Evolutionary conservation across 352 stramenopile genomes (phyloP), one percentile per base, ranked within the genome.

Genomic region (Phytophthora syringae): DNA sequence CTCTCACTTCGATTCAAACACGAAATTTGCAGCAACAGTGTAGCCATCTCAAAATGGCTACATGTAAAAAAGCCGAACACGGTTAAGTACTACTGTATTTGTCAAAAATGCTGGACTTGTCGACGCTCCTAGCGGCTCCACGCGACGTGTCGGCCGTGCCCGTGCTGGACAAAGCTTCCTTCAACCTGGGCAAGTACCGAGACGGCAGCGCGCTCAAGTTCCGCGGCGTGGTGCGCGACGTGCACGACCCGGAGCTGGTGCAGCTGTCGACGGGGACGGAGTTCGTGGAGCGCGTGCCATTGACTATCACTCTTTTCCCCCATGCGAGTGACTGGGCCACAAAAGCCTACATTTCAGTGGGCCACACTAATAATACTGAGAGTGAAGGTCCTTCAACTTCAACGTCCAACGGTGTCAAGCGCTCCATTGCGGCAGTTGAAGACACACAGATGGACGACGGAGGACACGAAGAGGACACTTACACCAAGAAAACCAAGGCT

Each of bases 211-310:
- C 88, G 54, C 73, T 93, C 52, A 74, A 75, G 34, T 89, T 91
- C 59, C 85, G 83, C 45, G 85, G 85, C 28, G 76, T 92, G 28
- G 70, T 93, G n/a, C 68, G 77, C 45, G 83, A 92, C 59, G 80
- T 93, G 52, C 78, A 85, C 32, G 83, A 92, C 66, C 83, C 85
- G 5, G 85, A 93, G 65, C 58, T 93, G 13, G 82, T 93, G 47
- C 44, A 84, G 43, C 51, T 90, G 18, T 54, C 60, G 15, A 44
- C 51, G 28, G 47, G 45, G 13, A 36, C 58, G 28, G 52, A 77
- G 21, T 68, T 92, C 22, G 65, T 89, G 16, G 85, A 93, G 71
- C 83, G 85, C 21, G 55, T 92, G 27, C 80, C 77, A 5, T 62
- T 92, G 16, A 81, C 81, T 10, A 77, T 93, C 25, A 78, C 77